phyloP scores from a whole-genome alignment of 2,329 filamentous ascomycete species.

The Aspergillus glaucus region DNA sequence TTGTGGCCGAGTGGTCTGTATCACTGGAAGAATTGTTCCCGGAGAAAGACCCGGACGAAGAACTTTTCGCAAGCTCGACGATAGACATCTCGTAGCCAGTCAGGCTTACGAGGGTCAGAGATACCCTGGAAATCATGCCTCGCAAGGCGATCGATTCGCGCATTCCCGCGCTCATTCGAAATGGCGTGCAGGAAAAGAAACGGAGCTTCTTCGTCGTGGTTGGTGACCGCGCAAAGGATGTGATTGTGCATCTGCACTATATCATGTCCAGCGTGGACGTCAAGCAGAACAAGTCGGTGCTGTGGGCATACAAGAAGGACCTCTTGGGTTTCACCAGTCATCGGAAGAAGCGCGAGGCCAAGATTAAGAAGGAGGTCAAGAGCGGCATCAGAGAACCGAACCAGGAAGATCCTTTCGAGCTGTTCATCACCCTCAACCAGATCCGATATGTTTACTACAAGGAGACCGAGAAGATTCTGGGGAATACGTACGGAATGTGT shows the following conservation, averaged over 20 bases:
- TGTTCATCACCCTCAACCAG: conserved; percentile 92
- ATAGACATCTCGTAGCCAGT: conserved; percentile 12
- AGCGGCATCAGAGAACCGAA: conserved; percentile 88
- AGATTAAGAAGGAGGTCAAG: conserved; percentile 98
- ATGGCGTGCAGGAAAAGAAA: conserved; percentile 91
- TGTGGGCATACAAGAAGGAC: conserved; percentile 99
- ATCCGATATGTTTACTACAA: conserved; percentile 99
- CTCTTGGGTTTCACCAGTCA: conserved; percentile 91
- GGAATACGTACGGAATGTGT: conserved; percentile 97
- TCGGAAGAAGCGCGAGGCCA: conserved; percentile 94
- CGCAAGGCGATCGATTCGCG: conserved; percentile 68
- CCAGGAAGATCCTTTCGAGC: conserved; percentile 88
- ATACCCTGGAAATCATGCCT: conserved; percentile 26
- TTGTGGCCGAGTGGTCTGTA: neutral
- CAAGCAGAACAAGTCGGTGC: conserved; percentile 89
- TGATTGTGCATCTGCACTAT: conserved; percentile 90
- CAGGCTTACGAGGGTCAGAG: conserved; percentile 7
- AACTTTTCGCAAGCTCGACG: neutral
- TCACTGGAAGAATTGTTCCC: neutral
- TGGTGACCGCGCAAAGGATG: conserved; percentile 89
- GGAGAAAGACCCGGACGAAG: neutral
- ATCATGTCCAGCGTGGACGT: conserved; percentile 86
- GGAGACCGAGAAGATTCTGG: conserved; percentile 96
- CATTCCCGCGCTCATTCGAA: conserved; percentile 83
- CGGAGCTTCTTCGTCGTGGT: conserved; percentile 97